These are phyloP conservation scores for Colletotrichum theobromicola DNA, from an alignment of 2,329 filamentous ascomycete species.

Conservation along the genomic window DNA sequence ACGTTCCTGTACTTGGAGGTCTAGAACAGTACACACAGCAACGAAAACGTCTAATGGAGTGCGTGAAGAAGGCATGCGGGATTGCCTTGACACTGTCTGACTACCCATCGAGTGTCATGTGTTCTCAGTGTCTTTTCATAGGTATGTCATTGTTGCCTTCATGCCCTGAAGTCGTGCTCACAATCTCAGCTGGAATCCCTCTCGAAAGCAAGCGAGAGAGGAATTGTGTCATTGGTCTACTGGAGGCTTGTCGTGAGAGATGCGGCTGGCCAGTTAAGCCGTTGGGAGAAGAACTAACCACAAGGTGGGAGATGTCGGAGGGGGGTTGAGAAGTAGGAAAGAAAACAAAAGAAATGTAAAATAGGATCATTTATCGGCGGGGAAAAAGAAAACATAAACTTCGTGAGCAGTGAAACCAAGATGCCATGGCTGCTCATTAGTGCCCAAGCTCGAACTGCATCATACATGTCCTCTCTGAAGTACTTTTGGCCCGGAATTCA, in stretches of 20 bases:
- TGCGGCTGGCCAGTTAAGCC: constrained; percentile 11
- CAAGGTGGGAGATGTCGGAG: background rate
- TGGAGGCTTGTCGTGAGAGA: background rate
- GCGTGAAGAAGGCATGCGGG: constrained; percentile 25
- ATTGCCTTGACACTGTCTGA: constrained; percentile 26
- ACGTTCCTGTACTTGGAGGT: constrained; percentile 22
- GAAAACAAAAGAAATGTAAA: no score
- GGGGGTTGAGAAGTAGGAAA: background rate
- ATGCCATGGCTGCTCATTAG: background rate
- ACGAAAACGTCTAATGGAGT: constrained; percentile 23
- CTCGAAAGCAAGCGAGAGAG: background rate
- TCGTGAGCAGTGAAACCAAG: background rate
- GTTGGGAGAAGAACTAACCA: constrained; percentile 2
- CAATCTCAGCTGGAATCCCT: background rate
- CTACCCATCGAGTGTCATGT: constrained; percentile 27
- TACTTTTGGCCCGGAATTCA: background rate
- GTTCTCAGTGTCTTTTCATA: constrained; percentile 27
- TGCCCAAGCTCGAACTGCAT: background rate
- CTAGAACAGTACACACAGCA: constrained; percentile 22
- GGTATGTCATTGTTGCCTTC: background rate
- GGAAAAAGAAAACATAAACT: background rate
- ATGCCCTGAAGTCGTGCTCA: background rate
- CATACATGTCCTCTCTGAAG: background rate
- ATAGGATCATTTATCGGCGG: no score
- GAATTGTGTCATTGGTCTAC: background rate